A percentile compares a stretch with the other conserved stretches of the same genome.
phyloP scores from a whole-genome alignment of 148 eudicot species.

The Salicornia ramosissima region DNA sequence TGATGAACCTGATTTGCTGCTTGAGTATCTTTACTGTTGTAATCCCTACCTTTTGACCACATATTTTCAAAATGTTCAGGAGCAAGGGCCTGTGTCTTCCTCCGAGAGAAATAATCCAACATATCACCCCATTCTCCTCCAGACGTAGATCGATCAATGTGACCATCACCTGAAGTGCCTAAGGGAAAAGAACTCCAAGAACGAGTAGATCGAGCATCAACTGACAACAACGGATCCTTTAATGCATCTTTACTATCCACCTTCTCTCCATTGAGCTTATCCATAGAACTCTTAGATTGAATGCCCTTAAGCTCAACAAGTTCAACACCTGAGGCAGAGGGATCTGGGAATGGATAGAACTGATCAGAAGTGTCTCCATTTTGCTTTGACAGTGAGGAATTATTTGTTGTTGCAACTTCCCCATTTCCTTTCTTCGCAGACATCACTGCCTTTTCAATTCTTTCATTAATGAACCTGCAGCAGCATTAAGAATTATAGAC shows the following conservation, averaged over 20 bases:
- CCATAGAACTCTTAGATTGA: constrained; percentile 33
- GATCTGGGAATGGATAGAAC: constrained; percentile 57
- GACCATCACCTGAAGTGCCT: constrained; percentile 32
- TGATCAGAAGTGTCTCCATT: constrained; percentile 52
- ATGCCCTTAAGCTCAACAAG: constrained; percentile 62
- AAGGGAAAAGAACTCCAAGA: constrained; percentile 64
- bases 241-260: constrained; percentile 35
- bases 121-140: constrained; percentile 81
- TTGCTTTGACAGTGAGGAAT: constrained; percentile 32
- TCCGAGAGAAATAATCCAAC: constrained; percentile 62
- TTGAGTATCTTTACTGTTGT: constrained; percentile 44
- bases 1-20: constrained; percentile 25
- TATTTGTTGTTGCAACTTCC: constrained; percentile 37
- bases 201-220: constrained; percentile 71
- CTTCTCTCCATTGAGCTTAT: constrained; percentile 32
- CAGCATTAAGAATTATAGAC: constrained; percentile 9
- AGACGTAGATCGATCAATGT: constrained; percentile 44
- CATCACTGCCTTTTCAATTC: constrained; percentile 69
- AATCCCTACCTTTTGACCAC: constrained; percentile 93
- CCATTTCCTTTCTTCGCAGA: constrained; percentile 48
- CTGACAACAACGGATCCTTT: constrained; percentile 81
- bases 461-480: constrained; percentile 91
- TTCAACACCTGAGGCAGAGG: constrained; percentile 82
- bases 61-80: constrained; percentile 90
- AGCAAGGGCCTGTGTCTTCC: constrained; percentile 77